Base-by-base conservation (phyloP, 1,139 yeast genomes). In the Maudiozyma humilis region DNA sequence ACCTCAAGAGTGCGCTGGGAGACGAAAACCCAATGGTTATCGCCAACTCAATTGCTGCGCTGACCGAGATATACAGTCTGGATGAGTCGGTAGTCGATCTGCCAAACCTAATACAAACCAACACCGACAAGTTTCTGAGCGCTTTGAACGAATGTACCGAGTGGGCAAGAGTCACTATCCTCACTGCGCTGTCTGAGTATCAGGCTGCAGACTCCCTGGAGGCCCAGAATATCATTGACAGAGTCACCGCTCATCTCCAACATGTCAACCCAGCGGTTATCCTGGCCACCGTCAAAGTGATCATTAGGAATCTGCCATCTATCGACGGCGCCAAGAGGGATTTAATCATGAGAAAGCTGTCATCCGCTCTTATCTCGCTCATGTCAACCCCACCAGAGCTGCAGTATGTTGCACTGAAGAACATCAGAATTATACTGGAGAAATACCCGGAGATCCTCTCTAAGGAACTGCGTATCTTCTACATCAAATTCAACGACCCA, bases 181-280 rank as follows among this genome's bases (percentile, higher is more conserved):
- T 93, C 51, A 77, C 86, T 2, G 88, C 96, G 1, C 68, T 93
- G 52, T 73, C 87, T 8, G 89, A 83, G 41, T 91, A 82, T 62
- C 65, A 75, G 3, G 70, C 85, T 0, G 51, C 57, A 2, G 76
- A 73, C 43, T 61, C 69, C 1, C 72, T 74, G 20, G 95, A 89
- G 58, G 88, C 95, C 2, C 79, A 76, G 51, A 91, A 86, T 60
- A 87, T 93, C 44, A 77, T 93, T 51, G 97, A 89, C 60, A 73
- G 96, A 51, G 89, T 88, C 7, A 77, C 86, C 5, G 98, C 99
- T 6, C 98, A 91, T 65, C 76, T 93, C 57, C 99, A 93, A 66
- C 99, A 93, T 64, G 97, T 86, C 27, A 93, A 93, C 61, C 95
- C 98, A 0, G 84, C 96, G 3, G 97, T 93, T 30, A 97, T 93